Evolutionary conservation across 192 early-diverging fungal species (phyloP), one percentile per base, ranked within the genome.

Genomic region (Podila horticola): DNA sequence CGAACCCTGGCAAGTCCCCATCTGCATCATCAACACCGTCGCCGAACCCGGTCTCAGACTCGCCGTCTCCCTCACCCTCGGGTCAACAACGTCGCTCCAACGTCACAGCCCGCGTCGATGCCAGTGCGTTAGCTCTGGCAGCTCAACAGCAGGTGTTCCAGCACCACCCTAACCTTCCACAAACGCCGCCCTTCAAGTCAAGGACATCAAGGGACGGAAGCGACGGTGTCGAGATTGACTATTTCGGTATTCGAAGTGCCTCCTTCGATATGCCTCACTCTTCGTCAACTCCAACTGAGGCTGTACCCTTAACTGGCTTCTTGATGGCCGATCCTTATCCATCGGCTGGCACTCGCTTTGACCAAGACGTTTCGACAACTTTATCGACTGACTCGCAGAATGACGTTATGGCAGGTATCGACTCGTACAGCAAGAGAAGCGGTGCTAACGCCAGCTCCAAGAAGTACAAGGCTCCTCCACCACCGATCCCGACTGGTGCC

Each of bases 241-340:
- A 81, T 34, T 73, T 81, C 41, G 71, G 66, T 11, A 28, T 81
- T 12, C 52, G 49, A 9, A 73, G 64, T 17, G 31, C 66, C 4
- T 72, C 76, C 3, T 48, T 57, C 22, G 76, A 79, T 17, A 45
- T 17, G 15, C 2, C 41, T 45, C 15, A 45, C 13, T 10, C 70
- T 73, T 8, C 77, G 62, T 49, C 76, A 69, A 24, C 55, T 38
- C 5, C 77, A 69, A 38, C 55, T 41, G 11, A 38, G 62, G 2
- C 59, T 72, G 50, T 68, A 1, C 63, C 69, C 5, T 62, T 72
- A 70, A 79, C 75, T 3, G 69, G 75, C 8, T 79, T 79, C 41
- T 24, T 79, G 30, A 67, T 79, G 70, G 75, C 75, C n/a, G 75
- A 79, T 58, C 75, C 75, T 7, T 79, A 79, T 24, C 75, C 75